Conservation (phyloP, 768 basidiomycete species). For the Crepidotus variabilis region DNA sequence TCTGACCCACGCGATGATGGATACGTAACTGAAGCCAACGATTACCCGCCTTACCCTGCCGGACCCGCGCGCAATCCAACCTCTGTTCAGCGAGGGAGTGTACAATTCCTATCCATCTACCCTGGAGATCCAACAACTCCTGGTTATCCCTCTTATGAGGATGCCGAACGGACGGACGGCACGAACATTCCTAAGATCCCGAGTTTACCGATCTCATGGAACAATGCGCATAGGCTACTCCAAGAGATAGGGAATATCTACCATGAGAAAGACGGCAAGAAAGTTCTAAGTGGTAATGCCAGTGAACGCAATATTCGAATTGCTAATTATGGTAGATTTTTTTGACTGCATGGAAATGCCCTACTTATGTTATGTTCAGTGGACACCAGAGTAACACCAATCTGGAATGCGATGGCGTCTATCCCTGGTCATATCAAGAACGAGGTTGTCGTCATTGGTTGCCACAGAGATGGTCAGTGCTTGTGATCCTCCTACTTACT, state of each 20-base stretch:
- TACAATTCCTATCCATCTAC: constrained; percentile 64
- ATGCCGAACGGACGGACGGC: constrained; percentile 60
- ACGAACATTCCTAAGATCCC: constrained; percentile 72
- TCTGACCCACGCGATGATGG: constrained; percentile 87
- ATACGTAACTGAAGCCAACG: constrained; percentile 68
- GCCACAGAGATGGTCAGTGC: constrained; percentile 78
- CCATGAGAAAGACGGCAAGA: constrained; percentile 22
- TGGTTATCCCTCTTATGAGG: constrained; percentile 81
- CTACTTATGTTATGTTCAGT: constrained; percentile 33
- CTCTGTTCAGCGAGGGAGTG: constrained; percentile 83
- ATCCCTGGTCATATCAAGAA: constrained; percentile 82
- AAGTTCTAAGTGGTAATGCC: constrained; percentile 42
- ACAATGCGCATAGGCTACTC: constrained; percentile 70
- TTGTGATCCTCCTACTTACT: background rate
- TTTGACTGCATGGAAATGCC: constrained; percentile 25
- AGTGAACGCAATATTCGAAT: constrained; percentile 46
- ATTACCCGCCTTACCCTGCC: constrained; percentile 72
- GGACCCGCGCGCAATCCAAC: constrained; percentile 88
- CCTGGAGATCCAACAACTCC: constrained; percentile 86
- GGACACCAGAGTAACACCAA: constrained; percentile 73
- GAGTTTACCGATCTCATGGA: constrained; percentile 88
- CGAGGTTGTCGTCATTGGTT: constrained; percentile 84
- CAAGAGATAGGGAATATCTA: constrained; percentile 46
- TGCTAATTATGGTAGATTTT: constrained; percentile 57
- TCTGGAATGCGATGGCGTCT: constrained; percentile 69